Conservation (phyloP, 2,329 filamentous ascomycete genomes). For the Cytospora paraplurivora region DNA sequence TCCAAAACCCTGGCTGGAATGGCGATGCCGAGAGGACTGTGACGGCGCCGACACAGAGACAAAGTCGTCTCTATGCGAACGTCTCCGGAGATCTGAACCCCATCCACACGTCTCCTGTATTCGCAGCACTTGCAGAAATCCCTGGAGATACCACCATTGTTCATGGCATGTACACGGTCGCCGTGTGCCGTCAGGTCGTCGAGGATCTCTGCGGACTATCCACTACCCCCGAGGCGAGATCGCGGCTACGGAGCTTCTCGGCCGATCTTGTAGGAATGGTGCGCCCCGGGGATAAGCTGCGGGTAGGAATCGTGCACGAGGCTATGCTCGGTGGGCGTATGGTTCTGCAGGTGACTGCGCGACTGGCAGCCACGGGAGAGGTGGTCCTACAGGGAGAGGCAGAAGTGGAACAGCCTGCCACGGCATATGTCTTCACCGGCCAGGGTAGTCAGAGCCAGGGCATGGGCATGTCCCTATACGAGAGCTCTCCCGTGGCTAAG, state of each 20-base stretch:
- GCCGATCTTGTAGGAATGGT: too few species aligned
- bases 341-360: background rate
- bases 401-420: conserved; percentile 26
- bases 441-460: conserved; percentile 43
- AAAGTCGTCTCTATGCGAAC: conserved; percentile 68
- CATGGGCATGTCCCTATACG: conserved; percentile 44
- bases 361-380: background rate
- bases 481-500: conserved; percentile 35
- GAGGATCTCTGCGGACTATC: too few species aligned
- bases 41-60: too few species aligned
- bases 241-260: too few species aligned
- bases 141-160: conserved; percentile 83
- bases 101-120: conserved; percentile 97
- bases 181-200: conserved; percentile 89
- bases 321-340: conserved; percentile 1
- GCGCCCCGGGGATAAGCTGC: background rate
- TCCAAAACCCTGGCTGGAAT: too few species aligned
- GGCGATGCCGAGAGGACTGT: too few species aligned
- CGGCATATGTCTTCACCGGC: conserved; percentile 44
- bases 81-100: conserved; percentile 99
- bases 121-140: conserved; percentile 92
- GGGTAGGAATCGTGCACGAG: background rate
- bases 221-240: too few species aligned
- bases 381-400: background rate
- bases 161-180: conserved; percentile 99